phyloP scores from a whole-genome alignment of 345 rosid species.

The Zanthoxylum bungeanum region DNA sequence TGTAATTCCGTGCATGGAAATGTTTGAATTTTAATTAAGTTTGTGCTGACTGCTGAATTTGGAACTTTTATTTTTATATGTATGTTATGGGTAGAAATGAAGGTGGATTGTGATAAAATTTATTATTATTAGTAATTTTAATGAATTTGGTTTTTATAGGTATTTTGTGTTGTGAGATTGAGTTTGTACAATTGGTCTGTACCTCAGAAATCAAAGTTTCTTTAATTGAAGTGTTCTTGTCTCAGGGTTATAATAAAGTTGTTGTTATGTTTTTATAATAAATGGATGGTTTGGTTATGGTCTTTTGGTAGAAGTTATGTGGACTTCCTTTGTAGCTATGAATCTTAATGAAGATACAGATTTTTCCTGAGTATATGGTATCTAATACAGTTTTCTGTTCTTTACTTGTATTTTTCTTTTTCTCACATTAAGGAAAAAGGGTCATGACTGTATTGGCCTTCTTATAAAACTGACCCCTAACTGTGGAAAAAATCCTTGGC shows the following conservation, averaged over 20 bases:
- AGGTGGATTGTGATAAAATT: background rate
- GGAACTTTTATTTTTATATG: background rate
- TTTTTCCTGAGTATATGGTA: background rate
- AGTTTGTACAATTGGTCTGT: background rate
- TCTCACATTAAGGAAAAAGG: background rate
- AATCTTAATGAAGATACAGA: background rate
- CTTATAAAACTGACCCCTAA: background rate
- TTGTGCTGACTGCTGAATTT: background rate
- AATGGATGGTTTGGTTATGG: background rate
- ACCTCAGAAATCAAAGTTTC: background rate
- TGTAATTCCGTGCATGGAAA: background rate
- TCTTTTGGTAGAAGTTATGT: background rate
- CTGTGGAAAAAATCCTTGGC: too few relatives aligned
- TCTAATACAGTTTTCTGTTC: background rate
- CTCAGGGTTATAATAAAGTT: slow-evolving; percentile 1
- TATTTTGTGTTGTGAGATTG: background rate
- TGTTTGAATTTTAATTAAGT: slow-evolving; percentile 1
- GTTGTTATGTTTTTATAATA: too few relatives aligned
- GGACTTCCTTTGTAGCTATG: background rate
- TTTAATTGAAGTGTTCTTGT: background rate
- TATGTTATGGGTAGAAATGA: background rate
- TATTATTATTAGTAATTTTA: background rate
- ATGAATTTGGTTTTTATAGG: background rate
- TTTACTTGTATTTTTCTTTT: background rate
- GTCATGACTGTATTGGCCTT: background rate